Evolutionary conservation across 768 basidiomycete species (phyloP), one percentile per base, ranked within the genome.

Genomic region (Krasilnikovozyma curviuscula): DNA sequence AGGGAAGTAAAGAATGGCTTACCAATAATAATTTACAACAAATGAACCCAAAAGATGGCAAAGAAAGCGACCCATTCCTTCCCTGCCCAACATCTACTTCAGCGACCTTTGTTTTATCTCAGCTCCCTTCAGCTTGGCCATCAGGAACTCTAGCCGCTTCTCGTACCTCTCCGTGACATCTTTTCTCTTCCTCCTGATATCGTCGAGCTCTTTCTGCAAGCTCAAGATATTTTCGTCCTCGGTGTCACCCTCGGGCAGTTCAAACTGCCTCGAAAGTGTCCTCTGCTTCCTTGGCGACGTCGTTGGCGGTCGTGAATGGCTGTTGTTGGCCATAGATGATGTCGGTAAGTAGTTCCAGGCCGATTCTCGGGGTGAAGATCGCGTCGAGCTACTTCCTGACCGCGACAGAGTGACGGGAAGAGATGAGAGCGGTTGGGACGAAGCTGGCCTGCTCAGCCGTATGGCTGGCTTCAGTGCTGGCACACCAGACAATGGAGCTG

Each of bases 81-180:
- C n/a, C n/a, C n/a, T n/a, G n/a, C n/a, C n/a, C n/a, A n/a, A n/a
- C n/a, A n/a, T n/a, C n/a, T n/a, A 49, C 12, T 39, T 29, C 43
- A 44, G 27, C 25, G 49, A 42, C 35, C 18, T 31, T 39, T 44
- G 43, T n/a, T 43, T 33, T 14, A 50, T 24, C 49, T 50, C 49
- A 6, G 49, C 49, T 24, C 43, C 49, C 21, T 44, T 37, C 37
- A 50, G n/a, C 23, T 50, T 50, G 7, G 35, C 49, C 28, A 24
- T 32, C 19, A 50, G 24, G 21, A 50, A 45, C 29, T 37, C 49
- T n/a, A 50, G 34, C 35, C 49, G 33, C 13, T 44, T 27, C 16
- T 44, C 34, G 29, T 44, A 45, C 28, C 43, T 33, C 13, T 44
- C 49, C 41, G 39, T 24, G 7, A 38, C 27, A 16, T 50, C 43